Percentiles rank a stretch among this genome's conserved stretches.
Conservation (phyloP, 306 rosid genomes). For the Sphenostylis stenocarpa region DNA sequence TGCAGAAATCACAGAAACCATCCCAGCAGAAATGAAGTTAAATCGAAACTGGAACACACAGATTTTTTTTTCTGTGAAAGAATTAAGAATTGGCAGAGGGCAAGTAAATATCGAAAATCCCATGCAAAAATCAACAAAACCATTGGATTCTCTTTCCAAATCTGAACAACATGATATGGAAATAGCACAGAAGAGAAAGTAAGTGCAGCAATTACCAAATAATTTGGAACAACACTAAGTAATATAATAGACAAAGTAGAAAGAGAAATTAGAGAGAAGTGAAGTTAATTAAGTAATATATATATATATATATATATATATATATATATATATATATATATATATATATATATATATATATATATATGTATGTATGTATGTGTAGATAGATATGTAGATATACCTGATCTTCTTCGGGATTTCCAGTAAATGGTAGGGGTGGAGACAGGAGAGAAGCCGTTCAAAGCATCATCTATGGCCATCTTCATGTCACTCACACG, state of each 20-base stretch:
- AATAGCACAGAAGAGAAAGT: neutral
- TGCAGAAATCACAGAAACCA: constrained; percentile 27
- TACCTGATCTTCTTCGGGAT: constrained; percentile 90
- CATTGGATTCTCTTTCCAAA: neutral
- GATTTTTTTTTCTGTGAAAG: neutral
- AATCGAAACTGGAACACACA: neutral
- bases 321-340: neutral
- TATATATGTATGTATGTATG: too few relatives aligned
- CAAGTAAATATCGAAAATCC: neutral
- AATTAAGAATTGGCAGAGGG: neutral
- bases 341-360: neutral
- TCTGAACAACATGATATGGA: neutral
- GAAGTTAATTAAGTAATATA: neutral
- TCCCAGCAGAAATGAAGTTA: neutral
- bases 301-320: neutral
- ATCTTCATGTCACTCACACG: constrained; percentile 28
- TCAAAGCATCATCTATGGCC: constrained; percentile 52
- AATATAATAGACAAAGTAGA: neutral
- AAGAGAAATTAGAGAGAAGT: neutral
- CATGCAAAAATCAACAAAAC: constrained; percentile 4
- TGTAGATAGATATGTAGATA: neutral
- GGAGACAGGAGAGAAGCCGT: constrained; percentile 69
- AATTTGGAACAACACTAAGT: neutral
- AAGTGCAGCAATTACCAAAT: neutral
- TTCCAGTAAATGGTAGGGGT: constrained; percentile 79